These are phyloP conservation scores for Debaryomyces robertsiae DNA, from an alignment of 1,139 yeast species.

Conservation along the genomic window DNA sequence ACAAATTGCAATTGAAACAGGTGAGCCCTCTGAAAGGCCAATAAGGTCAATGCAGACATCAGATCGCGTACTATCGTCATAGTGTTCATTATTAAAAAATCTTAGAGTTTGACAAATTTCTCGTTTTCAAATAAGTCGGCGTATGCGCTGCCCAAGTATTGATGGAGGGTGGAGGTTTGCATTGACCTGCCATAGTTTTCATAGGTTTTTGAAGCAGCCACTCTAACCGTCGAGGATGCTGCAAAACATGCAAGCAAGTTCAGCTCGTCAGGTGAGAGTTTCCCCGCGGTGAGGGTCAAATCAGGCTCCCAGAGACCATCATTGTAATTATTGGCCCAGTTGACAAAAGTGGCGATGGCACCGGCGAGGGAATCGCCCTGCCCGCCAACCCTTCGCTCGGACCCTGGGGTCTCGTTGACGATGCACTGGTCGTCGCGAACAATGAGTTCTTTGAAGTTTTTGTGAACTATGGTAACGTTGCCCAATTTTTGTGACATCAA, in stretches of 20 bases:
- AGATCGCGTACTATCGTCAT: background rate
- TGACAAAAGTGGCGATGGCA: slow-evolving; percentile 42
- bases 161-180: slow-evolving; percentile 83
- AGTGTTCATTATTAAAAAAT: background rate
- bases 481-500: slow-evolving; percentile 59
- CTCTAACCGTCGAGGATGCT: slow-evolving; percentile 69
- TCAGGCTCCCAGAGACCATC: slow-evolving; percentile 50
- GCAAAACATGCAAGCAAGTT: slow-evolving; percentile 69
- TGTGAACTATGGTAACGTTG: slow-evolving; percentile 67
- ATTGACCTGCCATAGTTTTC: slow-evolving; percentile 69
- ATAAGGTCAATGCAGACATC: too few species aligned
- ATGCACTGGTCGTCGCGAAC: slow-evolving; percentile 50
- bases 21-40: too few species aligned
- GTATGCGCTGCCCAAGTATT: slow-evolving; percentile 65
- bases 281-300: slow-evolving; percentile 19
- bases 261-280: slow-evolving; percentile 38
- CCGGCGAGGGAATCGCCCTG: slow-evolving; percentile 54
- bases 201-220: slow-evolving; percentile 68
- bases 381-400: slow-evolving; percentile 52
- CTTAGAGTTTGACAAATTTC: slow-evolving; percentile 13
- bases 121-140: slow-evolving; percentile 45
- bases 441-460: slow-evolving; percentile 69
- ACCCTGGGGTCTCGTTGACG: slow-evolving; percentile 54
- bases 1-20: too few species aligned
- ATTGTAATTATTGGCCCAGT: slow-evolving; percentile 58